These are phyloP conservation scores for Phytophthora parvispora DNA, from an alignment of 352 stramenopile species.

Conservation along the genomic window DNA sequence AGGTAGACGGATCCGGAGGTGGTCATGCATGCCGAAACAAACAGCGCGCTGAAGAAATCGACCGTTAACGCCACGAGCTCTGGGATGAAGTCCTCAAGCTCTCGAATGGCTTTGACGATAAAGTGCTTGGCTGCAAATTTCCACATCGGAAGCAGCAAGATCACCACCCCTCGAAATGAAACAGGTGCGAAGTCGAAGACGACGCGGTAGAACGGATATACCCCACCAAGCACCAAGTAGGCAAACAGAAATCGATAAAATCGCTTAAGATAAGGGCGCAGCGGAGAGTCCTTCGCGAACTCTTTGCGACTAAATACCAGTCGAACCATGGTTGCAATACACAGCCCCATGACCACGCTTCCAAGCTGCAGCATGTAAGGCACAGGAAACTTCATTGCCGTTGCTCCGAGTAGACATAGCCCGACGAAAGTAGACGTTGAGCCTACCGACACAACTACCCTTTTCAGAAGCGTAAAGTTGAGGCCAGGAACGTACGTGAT, in stretches of 20 bases:
- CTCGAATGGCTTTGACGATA: background rate
- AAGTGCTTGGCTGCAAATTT: slow-evolving; percentile 7
- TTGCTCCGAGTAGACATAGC: background rate
- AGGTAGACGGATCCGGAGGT: slow-evolving; percentile 14
- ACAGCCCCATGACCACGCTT: background rate
- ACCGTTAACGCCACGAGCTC: slow-evolving; percentile 10
- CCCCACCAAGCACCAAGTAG: slow-evolving; percentile 2
- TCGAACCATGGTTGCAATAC: slow-evolving; percentile 9
- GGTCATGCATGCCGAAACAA: slow-evolving; percentile 28
- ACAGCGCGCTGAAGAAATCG: slow-evolving; percentile 27
- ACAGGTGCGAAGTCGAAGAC: slow-evolving; percentile 9
- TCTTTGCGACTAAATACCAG: slow-evolving; percentile 1
- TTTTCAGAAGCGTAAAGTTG: slow-evolving; percentile 9
- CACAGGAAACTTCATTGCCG: slow-evolving; percentile 11
- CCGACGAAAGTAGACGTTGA: slow-evolving; percentile 3
- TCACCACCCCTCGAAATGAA: background rate
- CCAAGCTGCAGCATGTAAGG: slow-evolving; percentile 16
- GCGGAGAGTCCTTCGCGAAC: slow-evolving; percentile 7
- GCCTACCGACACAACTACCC: slow-evolving; percentile 3
- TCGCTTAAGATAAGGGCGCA: background rate
- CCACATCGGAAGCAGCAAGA: slow-evolving; percentile 5
- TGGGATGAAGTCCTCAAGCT: slow-evolving; percentile 11
- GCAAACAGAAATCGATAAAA: slow-evolving; percentile 18
- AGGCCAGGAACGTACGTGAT: slow-evolving; percentile 12
- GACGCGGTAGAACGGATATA: slow-evolving; percentile 12